Evolutionary conservation across 2,329 filamentous ascomycete genomes (phyloP).

Genomic region (Venturia aucupariae): DNA sequence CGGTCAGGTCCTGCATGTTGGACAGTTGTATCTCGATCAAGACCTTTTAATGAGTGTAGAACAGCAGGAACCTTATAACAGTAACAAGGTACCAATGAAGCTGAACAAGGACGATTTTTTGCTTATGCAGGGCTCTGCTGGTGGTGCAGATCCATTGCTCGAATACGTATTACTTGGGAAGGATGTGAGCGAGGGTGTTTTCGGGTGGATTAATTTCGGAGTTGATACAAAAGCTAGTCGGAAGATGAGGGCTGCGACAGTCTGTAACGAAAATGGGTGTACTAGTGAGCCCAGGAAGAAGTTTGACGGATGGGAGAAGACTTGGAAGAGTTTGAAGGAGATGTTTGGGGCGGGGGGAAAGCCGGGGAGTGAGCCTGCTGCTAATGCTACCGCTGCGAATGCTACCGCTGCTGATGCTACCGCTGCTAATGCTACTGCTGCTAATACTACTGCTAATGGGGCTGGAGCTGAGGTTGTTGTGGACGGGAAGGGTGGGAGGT

Average conservation of each 20-base stretch:
- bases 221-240: background rate
- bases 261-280: background rate
- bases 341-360: background rate
- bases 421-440: no score
- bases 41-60: constrained; percentile 45
- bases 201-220: constrained; percentile 13
- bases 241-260: background rate
- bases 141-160: constrained; percentile 48
- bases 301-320: no score
- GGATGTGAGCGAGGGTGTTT: constrained; percentile 17
- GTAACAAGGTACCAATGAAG: constrained; percentile 36
- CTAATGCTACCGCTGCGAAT: background rate
- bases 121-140: constrained; percentile 39
- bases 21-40: constrained; percentile 59
- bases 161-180: constrained; percentile 50
- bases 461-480: no score
- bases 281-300: no score
- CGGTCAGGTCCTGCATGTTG: constrained; percentile 50
- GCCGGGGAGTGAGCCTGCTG: no score
- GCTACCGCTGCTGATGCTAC: no score
- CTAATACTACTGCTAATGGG: no score
- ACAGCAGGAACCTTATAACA: constrained; percentile 35
- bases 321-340: background rate
- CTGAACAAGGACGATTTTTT: constrained; percentile 44
- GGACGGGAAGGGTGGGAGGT: no score